Evolutionary conservation across 73 alveolate species (phyloP), one percentile per base, ranked within the genome.

Genomic region (Paramecium caudatum): DNA sequence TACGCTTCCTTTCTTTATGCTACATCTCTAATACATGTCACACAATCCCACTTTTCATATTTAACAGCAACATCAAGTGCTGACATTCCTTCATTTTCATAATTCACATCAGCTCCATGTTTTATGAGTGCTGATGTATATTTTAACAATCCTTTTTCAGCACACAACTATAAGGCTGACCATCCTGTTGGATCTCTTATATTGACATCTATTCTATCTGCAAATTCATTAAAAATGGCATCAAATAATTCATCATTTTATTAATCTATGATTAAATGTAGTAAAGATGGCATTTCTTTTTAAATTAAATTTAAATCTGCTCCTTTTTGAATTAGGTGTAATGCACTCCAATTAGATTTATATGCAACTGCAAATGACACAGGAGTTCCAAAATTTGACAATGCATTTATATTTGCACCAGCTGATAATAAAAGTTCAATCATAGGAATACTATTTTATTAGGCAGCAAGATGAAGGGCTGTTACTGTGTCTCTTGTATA

Each of bases 131-230:
- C 39, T 3, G 49, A 19, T 36, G 62, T 48, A 83, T 37, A 83
- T 36, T 65, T 47, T 9, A 83, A 45, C 21, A 37, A 37, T 49
- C 91, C 91, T 61, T 83, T 83, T 23, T 83, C 91, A 7, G 91
- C 91, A 61, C 91, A 83, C 34, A 83, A 55, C 17, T 83, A 47
- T 36, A 83, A 83, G 34, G 82, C 85, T 13, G 85, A 55, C 91
- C 91, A 83, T 50, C 91, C 91, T 16, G 49, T 32, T 19, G 46
- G 86, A 83, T 83, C 91, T 39, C 33, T 55, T 5, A 33, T 48
- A 83, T 83, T 83, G 0, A 55, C 91, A 55, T 83, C 91, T 3
- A 70, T 46, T 55, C 36, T 83, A 17, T 55, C 80, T 12, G 17
- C 2, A 27, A 23, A 55, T 55, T 82, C 17, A 16, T 19, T 39